A percentile compares a stretch with the other conserved stretches of the same genome.
These are phyloP conservation scores for Dillenia turbinata DNA, from an alignment of 164 flowering plant genomes.

Conservation along the genomic window DNA sequence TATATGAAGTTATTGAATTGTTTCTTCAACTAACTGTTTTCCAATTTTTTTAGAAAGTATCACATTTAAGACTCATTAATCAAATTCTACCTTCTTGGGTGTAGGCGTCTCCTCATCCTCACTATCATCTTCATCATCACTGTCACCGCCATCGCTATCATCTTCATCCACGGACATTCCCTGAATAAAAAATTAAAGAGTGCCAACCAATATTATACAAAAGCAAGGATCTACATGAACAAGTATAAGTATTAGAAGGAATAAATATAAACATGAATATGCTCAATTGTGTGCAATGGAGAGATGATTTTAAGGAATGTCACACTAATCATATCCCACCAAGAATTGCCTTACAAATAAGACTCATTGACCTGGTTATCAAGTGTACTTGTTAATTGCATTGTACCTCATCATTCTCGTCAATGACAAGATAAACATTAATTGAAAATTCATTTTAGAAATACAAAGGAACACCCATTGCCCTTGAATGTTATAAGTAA, in stretches of 20 bases:
- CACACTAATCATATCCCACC: slow-evolving; percentile 9
- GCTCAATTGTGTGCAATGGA: background rate
- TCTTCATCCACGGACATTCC: slow-evolving; percentile 13
- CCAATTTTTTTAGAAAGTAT: too few species aligned
- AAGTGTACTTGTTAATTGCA: too few species aligned
- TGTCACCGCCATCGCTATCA: slow-evolving; percentile 25
- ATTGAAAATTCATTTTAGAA: too few species aligned
- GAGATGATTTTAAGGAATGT: background rate
- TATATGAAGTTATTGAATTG: too few species aligned
- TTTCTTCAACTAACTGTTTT: too few species aligned
- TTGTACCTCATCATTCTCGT: too few species aligned
- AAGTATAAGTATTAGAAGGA: too few species aligned
- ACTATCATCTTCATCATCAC: slow-evolving; percentile 25
- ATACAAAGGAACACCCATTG: too few species aligned
- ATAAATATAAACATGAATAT: too few species aligned
- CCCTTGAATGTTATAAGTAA: background rate
- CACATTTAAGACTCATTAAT: too few species aligned
- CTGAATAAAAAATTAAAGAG: slow-evolving; percentile 4
- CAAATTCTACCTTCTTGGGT: slow-evolving; percentile 43
- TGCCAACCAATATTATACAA: slow-evolving; percentile 5
- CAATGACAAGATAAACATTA: too few species aligned
- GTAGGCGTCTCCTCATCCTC: slow-evolving; percentile 57
- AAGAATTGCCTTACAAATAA: background rate
- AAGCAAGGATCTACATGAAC: background rate
- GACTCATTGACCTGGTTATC: too few species aligned